Base-by-base conservation (phyloP, 2,329 filamentous ascomycete genomes). In the Fusarium proliferatum region DNA sequence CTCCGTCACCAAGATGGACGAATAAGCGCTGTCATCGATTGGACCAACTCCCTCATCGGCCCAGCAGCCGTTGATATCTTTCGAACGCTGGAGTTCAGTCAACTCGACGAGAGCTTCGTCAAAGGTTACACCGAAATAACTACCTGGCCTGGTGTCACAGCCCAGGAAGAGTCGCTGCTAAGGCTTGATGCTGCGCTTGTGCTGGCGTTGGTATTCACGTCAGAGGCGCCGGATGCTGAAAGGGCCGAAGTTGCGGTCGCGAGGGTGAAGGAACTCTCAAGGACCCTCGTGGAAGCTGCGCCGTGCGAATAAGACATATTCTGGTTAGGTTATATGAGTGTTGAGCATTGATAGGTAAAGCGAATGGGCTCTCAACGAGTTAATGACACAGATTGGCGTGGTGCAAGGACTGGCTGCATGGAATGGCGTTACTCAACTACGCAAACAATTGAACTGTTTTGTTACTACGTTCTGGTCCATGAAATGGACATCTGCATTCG, bases 131-230 rank as follows among this genome's bases (percentile, higher is more conserved):
- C 16, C 4, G 7, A 34, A 0, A 2, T 30, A 0, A 0, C 19
- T 2, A 1, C 7, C 0, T 68, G 53, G 42, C 64, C 55, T 1
- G 26, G 51, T 9, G 16, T 41, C 0, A 36, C 64, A 7, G 0
- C 21, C 0, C 1, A 34, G 10, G 66, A 69, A 36, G 56, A 68
- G 5, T 19, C 0, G 13, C 7, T 69, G 1, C 56, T 69, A 10
- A 56, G 64, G 2, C 43, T 69, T 21, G 66, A 69, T 2, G 66
- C 66, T 23, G 64, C 64, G 6, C 66, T 69, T 45, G 66, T 69
- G 16, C 28, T 69, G 10, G 64, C 66, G 11, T 13, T 69, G 3
- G 64, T 69, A 1, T 69, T 69, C 5, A 68, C 33, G 0, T 48
- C 39, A 4, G 66, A 68, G 12, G 66, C 64, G 0, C 56, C 64